A percentile compares a stretch with the other conserved stretches of the same genome.
Conservation (phyloP, 208 protist genomes). For the Acanthamoeba royreba region DNA sequence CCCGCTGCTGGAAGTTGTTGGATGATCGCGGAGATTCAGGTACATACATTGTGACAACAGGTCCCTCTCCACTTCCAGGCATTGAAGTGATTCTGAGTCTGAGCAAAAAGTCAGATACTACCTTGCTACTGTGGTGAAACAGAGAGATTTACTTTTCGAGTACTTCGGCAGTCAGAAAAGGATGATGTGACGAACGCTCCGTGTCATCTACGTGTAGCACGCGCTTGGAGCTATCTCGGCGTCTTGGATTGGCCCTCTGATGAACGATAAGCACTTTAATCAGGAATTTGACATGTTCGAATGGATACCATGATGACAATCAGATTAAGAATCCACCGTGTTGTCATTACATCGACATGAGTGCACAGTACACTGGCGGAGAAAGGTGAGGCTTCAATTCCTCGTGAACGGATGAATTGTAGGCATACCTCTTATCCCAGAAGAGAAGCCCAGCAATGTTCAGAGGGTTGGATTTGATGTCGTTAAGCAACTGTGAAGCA, state of each 20-base stretch:
- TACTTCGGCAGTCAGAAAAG: too few relatives aligned
- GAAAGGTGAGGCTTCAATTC: not conserved
- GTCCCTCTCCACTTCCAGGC: too few relatives aligned
- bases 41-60: not conserved
- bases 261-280: too few relatives aligned
- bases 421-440: not conserved
- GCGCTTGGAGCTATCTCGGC: not conserved
- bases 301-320: not conserved
- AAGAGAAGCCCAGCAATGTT: not conserved
- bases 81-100: too few relatives aligned
- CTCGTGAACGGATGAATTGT: too few relatives aligned
- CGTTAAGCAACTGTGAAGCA: not conserved
- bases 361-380: constrained; percentile 11
- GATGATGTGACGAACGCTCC: not conserved
- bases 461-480: not conserved
- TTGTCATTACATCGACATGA: not conserved
- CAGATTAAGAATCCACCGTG: not conserved
- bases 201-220: not conserved
- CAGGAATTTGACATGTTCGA: not conserved
- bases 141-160: too few relatives aligned
- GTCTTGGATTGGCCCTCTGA: too few relatives aligned
- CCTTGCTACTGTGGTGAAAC: too few relatives aligned
- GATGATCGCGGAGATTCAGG: not conserved
- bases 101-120: too few relatives aligned
- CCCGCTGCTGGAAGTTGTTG: not conserved